Evolutionary conservation across 139 green algal genomes (phyloP).

Genomic region (Diplosphaera chodatii): DNA sequence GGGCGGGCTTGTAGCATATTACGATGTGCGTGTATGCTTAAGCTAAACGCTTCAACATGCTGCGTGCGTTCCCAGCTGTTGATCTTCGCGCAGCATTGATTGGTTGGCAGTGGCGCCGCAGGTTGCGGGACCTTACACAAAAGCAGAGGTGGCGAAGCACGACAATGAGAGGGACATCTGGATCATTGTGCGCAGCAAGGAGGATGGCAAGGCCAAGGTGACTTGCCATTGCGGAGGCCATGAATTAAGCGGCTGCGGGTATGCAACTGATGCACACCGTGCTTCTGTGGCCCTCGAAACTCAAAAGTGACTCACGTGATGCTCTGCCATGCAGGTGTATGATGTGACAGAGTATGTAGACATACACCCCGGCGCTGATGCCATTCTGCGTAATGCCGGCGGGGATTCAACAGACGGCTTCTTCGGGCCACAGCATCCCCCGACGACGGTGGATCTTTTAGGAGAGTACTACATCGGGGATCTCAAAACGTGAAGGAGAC

Average conservation of each 20-base stretch:
- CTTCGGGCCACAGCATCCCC: slow-evolving; percentile 80
- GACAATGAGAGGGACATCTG: slow-evolving; percentile 26
- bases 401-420: slow-evolving; percentile 82
- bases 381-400: slow-evolving; percentile 78
- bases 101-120: no score
- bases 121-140: not conserved
- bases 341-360: slow-evolving; percentile 84
- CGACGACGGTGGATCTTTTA: slow-evolving; percentile 67
- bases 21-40: no score
- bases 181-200: slow-evolving; percentile 60
- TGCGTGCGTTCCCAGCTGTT: no score
- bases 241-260: no score
- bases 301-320: no score
- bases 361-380: slow-evolving; percentile 81
- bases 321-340: slow-evolving; percentile 80
- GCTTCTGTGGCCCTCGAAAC: no score
- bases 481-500: not conserved
- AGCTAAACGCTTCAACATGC: no score
- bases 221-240: no score
- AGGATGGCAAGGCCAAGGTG: slow-evolving; percentile 12
- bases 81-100: no score
- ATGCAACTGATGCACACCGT: no score
- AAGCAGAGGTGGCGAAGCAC: slow-evolving; percentile 12
- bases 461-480: slow-evolving; percentile 78
- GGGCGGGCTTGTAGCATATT: no score